Base-by-base conservation (phyloP, 1,139 yeast species). In the Suhomyces taliae region DNA sequence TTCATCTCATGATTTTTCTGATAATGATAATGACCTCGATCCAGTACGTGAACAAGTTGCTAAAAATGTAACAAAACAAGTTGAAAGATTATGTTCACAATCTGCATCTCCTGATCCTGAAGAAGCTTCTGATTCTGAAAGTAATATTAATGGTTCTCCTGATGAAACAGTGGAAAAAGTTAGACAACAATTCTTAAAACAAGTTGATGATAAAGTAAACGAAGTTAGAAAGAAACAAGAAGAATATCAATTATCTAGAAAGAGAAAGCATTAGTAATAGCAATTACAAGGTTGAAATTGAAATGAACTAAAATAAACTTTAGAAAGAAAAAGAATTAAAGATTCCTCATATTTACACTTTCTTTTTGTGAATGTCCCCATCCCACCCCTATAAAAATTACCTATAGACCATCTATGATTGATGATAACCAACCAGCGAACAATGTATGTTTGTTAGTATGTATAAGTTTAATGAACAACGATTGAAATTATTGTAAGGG, bases 31-130 rank as follows among this genome's bases (percentile, higher is more conserved):
- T 36, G 60, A 58, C 24, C 46, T 59, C 15, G 54, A 54, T 14
- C 54, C 60, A 6, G 65, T 60, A 8, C 52, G 57, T 27, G 55
- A 57, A 37, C 61, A 57, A 37, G 65, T 61, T n/a, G 53, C 61
- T 6, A 51, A 60, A 40, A 58, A 57, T 39, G 64, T 61, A 8
- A 55, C 59, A 38, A 59, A 52, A 41, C 64, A 61, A 39, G 63
- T 61, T 8, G 62, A 59, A 40, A 47, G 47, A 39, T 47, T 57
- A 32, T 56, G 60, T 40, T 54, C 53, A 40, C 53, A 53, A 45
- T 52, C 59, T 3, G 52, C 51, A n/a, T 47, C 50, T 6, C 50
- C 50, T 6, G 50, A 47, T 27, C 50, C 47, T 5, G 45, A 47
- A 26, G 49, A 43, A 27, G 12, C 53, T 52, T n/a, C 53, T 39